These are phyloP conservation scores for Pachyrhizus erosus DNA, from an alignment of 306 rosid genomes.

Conservation along the genomic window DNA sequence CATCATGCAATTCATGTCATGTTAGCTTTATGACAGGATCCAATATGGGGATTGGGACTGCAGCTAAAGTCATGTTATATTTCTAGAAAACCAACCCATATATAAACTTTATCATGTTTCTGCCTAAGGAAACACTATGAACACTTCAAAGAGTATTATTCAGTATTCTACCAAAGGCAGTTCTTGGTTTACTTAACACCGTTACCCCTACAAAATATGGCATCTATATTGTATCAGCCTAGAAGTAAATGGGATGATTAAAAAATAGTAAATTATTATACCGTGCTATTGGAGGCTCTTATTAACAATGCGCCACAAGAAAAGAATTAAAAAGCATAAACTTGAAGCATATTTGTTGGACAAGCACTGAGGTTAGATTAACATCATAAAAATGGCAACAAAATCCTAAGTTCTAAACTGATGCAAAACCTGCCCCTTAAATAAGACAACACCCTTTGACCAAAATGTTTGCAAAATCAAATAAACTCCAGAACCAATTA, in stretches of 20 bases:
- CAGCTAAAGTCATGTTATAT: conserved; percentile 1
- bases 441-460: neutral
- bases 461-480: conserved; percentile 19
- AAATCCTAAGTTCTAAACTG: neutral
- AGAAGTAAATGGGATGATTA: neutral
- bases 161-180: conserved; percentile 9
- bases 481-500: conserved; percentile 21
- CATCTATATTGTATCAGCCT: neutral
- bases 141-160: conserved; percentile 10
- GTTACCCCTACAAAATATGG: conserved; percentile 13
- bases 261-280: neutral
- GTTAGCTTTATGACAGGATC: conserved; percentile 11
- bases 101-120: conserved; percentile 8
- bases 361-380: conserved; percentile 18
- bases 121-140: conserved; percentile 15
- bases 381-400: neutral
- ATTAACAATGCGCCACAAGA: neutral
- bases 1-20: neutral
- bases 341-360: conserved; percentile 7
- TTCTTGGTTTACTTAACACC: neutral
- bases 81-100: conserved; percentile 22
- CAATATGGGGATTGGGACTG: neutral
- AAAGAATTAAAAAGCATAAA: neutral
- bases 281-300: neutral
- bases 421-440: neutral